These are phyloP conservation scores for Vicia sativa DNA, from an alignment of 306 rosid species.

Conservation along the genomic window DNA sequence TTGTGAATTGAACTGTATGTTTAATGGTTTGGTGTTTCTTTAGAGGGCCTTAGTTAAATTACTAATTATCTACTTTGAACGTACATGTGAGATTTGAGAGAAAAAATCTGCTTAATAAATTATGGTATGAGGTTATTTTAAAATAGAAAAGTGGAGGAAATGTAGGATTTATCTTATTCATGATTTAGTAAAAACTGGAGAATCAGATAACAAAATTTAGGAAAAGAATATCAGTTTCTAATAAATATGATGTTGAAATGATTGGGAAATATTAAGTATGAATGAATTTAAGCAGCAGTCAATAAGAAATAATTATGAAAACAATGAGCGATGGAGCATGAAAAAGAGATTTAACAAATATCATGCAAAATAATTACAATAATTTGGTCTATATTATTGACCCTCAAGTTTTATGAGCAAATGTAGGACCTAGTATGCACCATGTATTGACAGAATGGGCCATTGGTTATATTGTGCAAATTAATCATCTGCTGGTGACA, in stretches of 20 bases:
- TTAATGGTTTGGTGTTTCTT: constrained; percentile 18
- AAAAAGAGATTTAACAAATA: constrained; percentile 5
- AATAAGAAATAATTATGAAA: neutral
- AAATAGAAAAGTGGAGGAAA: neutral
- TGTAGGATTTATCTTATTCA: neutral
- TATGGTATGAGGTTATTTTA: neutral
- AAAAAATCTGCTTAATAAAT: neutral
- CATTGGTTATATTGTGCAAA: constrained; percentile 16
- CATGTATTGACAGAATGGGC: constrained; percentile 5
- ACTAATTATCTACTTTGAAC: constrained; percentile 2
- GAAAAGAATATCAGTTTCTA: neutral
- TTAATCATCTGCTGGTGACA: constrained; percentile 29
- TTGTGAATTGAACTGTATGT: constrained; percentile 29
- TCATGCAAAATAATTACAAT: constrained; percentile 4
- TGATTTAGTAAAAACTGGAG: constrained; percentile 10
- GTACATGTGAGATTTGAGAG: neutral
- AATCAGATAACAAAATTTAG: neutral
- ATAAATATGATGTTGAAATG: neutral
- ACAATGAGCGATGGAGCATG: neutral
- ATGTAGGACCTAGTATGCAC: constrained; percentile 1
- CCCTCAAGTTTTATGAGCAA: constrained; percentile 5
- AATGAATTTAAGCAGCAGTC: constrained; percentile 11
- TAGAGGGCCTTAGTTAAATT: constrained; percentile 20
- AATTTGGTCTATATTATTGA: neutral
- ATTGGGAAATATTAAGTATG: neutral